Evolutionary conservation across 352 stramenopile genomes (phyloP).

Genomic region (Plasmopara halstedii): DNA sequence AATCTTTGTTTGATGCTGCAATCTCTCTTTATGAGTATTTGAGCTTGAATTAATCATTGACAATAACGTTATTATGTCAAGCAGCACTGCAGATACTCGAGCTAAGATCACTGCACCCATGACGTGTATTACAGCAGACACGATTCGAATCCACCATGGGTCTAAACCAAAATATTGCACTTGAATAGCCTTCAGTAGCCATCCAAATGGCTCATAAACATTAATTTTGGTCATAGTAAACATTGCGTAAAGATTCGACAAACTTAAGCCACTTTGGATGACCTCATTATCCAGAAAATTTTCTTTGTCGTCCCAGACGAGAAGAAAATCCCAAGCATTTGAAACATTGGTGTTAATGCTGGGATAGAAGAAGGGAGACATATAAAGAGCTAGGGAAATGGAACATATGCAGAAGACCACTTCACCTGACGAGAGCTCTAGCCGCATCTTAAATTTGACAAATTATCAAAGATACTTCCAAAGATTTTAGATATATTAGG

Average conservation of each 20-base stretch:
- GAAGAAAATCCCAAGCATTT: slow-evolving; percentile 39
- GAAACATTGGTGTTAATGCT: slow-evolving; percentile 2
- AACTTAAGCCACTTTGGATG: slow-evolving; percentile 31
- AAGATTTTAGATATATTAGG: too few species aligned
- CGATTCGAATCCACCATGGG: slow-evolving; percentile 32
- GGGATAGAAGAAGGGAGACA: slow-evolving; percentile 9
- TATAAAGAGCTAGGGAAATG: slow-evolving; percentile 5
- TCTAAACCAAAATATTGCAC: slow-evolving; percentile 26
- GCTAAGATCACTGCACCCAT: slow-evolving; percentile 21
- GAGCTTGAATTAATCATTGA: slow-evolving; percentile 1
- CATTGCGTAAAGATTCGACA: slow-evolving; percentile 32
- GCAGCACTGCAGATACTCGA: slow-evolving; percentile 14
- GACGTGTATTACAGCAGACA: slow-evolving; percentile 37
- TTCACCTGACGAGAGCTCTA: slow-evolving; percentile 13
- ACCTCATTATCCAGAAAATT: slow-evolving; percentile 55
- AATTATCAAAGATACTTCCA: not conserved
- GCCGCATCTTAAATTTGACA: slow-evolving; percentile 6
- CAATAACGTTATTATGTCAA: slow-evolving; percentile 17
- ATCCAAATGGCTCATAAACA: slow-evolving; percentile 60
- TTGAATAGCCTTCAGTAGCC: slow-evolving; percentile 51
- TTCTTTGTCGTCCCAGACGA: slow-evolving; percentile 42
- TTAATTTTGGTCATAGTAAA: slow-evolving; percentile 49
- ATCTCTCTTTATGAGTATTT: not conserved
- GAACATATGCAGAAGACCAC: slow-evolving; percentile 10
- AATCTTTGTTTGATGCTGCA: not conserved